Percentiles rank a stretch among this genome's conserved stretches.
phyloP scores from a whole-genome alignment of 2,329 filamentous ascomycete species.

The Aureobasidium sp. region DNA sequence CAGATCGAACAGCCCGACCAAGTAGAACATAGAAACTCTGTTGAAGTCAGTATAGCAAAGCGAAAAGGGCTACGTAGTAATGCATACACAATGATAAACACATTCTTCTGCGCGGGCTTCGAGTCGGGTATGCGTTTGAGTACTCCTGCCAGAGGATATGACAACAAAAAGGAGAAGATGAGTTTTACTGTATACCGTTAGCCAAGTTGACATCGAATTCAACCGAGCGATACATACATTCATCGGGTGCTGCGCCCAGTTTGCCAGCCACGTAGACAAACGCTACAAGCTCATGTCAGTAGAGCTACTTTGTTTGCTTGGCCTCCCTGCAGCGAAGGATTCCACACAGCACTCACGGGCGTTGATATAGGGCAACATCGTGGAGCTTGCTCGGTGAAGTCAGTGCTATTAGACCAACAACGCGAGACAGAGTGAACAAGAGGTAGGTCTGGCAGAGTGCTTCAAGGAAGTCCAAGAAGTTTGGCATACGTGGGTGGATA shows the following conservation, averaged over 20 bases:
- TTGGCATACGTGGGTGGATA: conserved; percentile 2
- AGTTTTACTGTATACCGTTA: conserved; percentile 69
- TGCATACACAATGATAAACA: conserved; percentile 68
- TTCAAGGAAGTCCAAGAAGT: background rate
- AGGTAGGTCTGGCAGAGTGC: background rate
- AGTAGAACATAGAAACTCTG: conserved; percentile 77
- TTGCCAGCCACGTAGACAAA: conserved; percentile 50
- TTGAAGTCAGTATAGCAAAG: conserved; percentile 13
- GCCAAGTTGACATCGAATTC: background rate
- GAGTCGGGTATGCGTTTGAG: conserved; percentile 85
- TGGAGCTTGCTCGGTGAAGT: background rate
- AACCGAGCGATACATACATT: conserved; percentile 38
- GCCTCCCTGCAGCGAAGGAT: background rate
- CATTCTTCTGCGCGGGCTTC: conserved; percentile 75
- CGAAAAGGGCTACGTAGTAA: background rate
- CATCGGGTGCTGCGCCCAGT: conserved; percentile 56
- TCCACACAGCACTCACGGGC: conserved; percentile 38
- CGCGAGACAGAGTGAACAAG: background rate
- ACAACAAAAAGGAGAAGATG: conserved; percentile 79
- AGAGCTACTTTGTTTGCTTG: background rate
- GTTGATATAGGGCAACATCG: conserved; percentile 58
- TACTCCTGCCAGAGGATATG: conserved; percentile 80
- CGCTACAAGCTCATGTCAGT: conserved; percentile 34
- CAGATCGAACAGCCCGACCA: conserved; percentile 86
- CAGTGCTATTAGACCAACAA: background rate